Evolutionary conservation across 768 basidiomycete genomes (phyloP).

Genomic region (Tricholoma sp.): DNA sequence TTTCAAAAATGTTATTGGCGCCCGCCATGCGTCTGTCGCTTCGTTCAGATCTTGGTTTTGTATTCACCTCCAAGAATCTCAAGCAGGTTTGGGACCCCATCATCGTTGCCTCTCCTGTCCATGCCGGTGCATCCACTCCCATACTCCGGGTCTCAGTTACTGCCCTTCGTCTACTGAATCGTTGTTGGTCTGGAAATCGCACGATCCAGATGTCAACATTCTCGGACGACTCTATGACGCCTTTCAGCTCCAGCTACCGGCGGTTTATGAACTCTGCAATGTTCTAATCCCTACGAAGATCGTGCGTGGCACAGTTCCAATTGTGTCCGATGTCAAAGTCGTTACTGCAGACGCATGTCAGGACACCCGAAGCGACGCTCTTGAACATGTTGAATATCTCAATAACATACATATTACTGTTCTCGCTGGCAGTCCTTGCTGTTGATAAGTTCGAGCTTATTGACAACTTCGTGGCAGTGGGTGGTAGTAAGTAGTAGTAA

Average conservation of each 20-base stretch:
- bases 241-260: no score
- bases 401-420: no score
- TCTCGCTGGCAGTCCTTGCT: conserved; percentile 87
- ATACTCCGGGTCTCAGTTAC: no score
- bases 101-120: conserved; percentile 93
- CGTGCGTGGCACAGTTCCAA: conserved; percentile 99
- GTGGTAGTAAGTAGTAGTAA: conserved; percentile 92
- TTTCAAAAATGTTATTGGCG: no score
- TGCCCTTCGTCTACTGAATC: no score
- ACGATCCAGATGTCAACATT: no score
- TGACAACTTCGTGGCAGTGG: conserved; percentile 86
- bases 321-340: conserved; percentile 95
- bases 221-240: no score
- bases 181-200: no score
- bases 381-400: conserved; percentile 99
- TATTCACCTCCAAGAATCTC: conserved; percentile 89
- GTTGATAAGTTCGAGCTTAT: conserved; percentile 88
- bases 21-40: no score
- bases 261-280: no score
- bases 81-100: conserved; percentile 94
- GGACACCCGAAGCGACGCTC: conserved; percentile 93
- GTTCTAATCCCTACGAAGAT: conserved; percentile 99
- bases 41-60: no score
- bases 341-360: conserved; percentile 91
- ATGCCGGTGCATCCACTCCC: conserved; percentile 95